Evolutionary conservation across 805 yeast genomes (phyloP), one percentile per base, ranked within the genome.

Genomic region (Kockiozyma suomiensis): DNA sequence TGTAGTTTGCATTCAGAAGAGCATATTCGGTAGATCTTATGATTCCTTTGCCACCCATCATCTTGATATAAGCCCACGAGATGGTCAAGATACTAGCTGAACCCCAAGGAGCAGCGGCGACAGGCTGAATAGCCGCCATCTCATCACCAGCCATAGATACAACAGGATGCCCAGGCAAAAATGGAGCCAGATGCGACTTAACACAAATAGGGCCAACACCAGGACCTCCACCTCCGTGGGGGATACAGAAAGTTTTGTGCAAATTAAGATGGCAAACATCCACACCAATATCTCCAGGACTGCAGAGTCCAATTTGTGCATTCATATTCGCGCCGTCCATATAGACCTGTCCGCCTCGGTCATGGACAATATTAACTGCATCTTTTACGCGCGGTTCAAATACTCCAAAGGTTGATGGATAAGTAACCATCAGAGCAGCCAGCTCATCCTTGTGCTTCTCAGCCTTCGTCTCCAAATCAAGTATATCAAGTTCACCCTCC

Each of bases 211-310:
- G 98, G 19, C 97, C 99, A 70, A 91, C 96, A 72, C 98, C 99
- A 43, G 99, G 99, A 45, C 99, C 99, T 73, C 99, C 99, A 72
- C 99, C 99, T 71, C 99, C 99, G 71, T 94, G 99, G 56, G 97
- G 96, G 71, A 94, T 90, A 48, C 97, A 91, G 79, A 94, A 94
- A 0, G 99, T 94, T 78, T 94, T 94, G 80, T 94, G 99, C 72
- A 94, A 80, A 74, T 94, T 94, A 78, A 94, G 82, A 71, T 94
- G 99, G 75, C 99, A 94, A 43, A 94, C 98, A 76, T 94, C 99
- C 12, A 98, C 98, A 54, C 97, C 98, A 68, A 94, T 78, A 72
- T 91, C 97, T 59, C 98, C 99, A 8, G 99, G 98, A 5, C 96
- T 88, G 0, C 98, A 93, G 61, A 94, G 80, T 13, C 99, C 99